Percentiles rank a stretch among this genome's conserved stretches.
Evolutionary conservation across 2,329 filamentous ascomycete genomes (phyloP).

Genomic region (Exophiala aquamarina): DNA sequence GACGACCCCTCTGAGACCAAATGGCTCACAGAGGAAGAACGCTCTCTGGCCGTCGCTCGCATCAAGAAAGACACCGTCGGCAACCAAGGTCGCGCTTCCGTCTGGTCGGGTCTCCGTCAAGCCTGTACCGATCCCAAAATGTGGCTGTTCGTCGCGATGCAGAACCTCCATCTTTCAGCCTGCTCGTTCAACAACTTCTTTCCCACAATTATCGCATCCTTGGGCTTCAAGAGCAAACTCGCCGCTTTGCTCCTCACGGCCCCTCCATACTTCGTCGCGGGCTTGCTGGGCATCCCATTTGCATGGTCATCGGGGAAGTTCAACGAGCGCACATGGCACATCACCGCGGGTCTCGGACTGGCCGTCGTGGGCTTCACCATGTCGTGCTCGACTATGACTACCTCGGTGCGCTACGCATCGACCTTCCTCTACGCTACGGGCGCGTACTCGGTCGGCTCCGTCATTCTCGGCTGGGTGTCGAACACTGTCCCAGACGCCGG

Average conservation of each 20-base stretch:
- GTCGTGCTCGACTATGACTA: constrained; percentile 46
- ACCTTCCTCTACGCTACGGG: constrained; percentile 34
- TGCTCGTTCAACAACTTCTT: constrained; percentile 50
- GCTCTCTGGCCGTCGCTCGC: constrained; percentile 44
- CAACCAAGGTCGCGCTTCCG: constrained; percentile 26
- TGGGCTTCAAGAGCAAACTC: constrained; percentile 10
- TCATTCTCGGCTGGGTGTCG: constrained; percentile 44
- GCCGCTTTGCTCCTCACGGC: constrained; percentile 20
- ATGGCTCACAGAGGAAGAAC: constrained; percentile 29
- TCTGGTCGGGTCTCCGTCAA: constrained; percentile 42
- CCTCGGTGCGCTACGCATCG: constrained; percentile 32
- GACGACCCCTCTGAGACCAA: constrained; percentile 42
- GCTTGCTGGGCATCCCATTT: constrained; percentile 14
- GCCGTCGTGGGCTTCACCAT: constrained; percentile 46
- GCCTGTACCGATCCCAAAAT: constrained; percentile 38
- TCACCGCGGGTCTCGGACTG: constrained; percentile 60
- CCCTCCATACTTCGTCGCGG: constrained; percentile 29
- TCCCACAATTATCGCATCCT: constrained; percentile 26
- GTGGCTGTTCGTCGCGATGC: constrained; percentile 16
- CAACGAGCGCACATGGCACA: constrained; percentile 64
- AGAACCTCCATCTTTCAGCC: constrained; percentile 40
- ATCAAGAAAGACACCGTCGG: constrained; percentile 41
- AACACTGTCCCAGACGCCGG: constrained; percentile 58
- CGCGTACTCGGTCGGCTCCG: constrained; percentile 37
- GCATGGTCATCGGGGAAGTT: constrained; percentile 30